phyloP scores from a whole-genome alignment of 1,139 yeast genomes.

The Pichia sp. region DNA sequence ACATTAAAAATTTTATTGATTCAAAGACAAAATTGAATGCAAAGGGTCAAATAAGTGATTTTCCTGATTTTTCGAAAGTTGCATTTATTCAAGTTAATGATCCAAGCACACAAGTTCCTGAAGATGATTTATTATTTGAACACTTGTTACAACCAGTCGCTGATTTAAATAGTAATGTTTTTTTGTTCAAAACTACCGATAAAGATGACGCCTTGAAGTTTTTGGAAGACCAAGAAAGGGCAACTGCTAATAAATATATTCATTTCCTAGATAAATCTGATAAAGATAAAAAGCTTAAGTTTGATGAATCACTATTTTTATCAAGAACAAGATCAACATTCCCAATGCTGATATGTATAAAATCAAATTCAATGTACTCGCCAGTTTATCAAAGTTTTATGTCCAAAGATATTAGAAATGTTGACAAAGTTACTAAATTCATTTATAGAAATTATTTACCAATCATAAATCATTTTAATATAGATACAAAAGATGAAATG shows the following conservation, averaged over 20 bases:
- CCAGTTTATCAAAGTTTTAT: slow-evolving; percentile 53
- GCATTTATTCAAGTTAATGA: slow-evolving; percentile 53
- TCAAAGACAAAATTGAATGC: slow-evolving; percentile 31
- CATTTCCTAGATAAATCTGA: slow-evolving; percentile 9
- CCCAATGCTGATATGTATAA: slow-evolving; percentile 57
- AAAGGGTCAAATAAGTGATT: slow-evolving; percentile 17
- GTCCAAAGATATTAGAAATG: slow-evolving; percentile 54
- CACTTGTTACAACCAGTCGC: slow-evolving; percentile 54
- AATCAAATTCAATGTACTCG: slow-evolving; percentile 48
- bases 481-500: slow-evolving; percentile 35
- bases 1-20: slow-evolving; percentile 38
- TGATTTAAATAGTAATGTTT: slow-evolving; percentile 47
- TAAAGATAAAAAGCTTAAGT: slow-evolving; percentile 15
- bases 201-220: slow-evolving; percentile 34
- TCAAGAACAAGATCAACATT: slow-evolving; percentile 50
- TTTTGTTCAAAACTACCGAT: slow-evolving; percentile 47
- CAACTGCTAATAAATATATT: slow-evolving; percentile 36
- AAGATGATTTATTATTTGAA: slow-evolving; percentile 56
- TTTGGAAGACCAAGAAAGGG: slow-evolving; percentile 38
- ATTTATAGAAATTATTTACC: slow-evolving; percentile 44
- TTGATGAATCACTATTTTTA: slow-evolving; percentile 40
- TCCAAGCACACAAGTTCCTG: slow-evolving; percentile 42
- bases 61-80: slow-evolving; percentile 36
- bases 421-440: slow-evolving; percentile 42
- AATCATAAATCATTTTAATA: slow-evolving; percentile 44